Evolutionary conservation across 2,329 filamentous ascomycete species (phyloP), one percentile per base, ranked within the genome.

Genomic region (Nemania sp.): DNA sequence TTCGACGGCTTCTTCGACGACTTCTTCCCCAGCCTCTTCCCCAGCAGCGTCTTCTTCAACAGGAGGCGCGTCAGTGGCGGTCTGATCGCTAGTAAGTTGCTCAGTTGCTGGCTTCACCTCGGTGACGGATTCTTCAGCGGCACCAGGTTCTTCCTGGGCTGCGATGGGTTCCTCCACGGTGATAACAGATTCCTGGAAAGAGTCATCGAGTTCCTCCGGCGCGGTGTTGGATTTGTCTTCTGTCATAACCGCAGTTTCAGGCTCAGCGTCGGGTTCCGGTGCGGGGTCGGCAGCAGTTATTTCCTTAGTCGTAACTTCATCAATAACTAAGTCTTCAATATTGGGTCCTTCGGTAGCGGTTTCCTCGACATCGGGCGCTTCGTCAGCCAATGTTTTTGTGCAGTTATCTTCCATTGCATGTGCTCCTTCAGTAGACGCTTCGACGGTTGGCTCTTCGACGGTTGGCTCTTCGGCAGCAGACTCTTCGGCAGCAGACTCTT

Each of bases 401-500:
- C 7, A 3, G 25, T 7, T 7, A 3, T 29, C 25, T 29, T 29
- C 7, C 25, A 29, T 7, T 29, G 4, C 7, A 29, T 3, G 25
- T 29, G 25, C 7, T 29, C 6, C 3, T 9, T 20, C 25, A 25
- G 46, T 25, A 25, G 57, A 10, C 17, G 60, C 45, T 25, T 57
- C 54, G 40, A 37, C 45, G 34, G 57, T 59, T 11, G 12, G 18
- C n/a, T 58, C 54, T 4, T 43, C 17, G 11, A 12, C 52, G 2
- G 25, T 32, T 1, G 40, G 18, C 17, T 9, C 46, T 29, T 54
- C 55, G 3, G 15, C 20, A 25, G 57, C 42, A 13, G 42, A 17
- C 25, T 49, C 5, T 32, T 60, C 57, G 9, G 7, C 29, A n/a
- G 39, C 20, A 7, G 37, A 13, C 37, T 48, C 20, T 20, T 62